phyloP scores from a whole-genome alignment of 164 flowering plant species.

The Stephania yunnanensis region DNA sequence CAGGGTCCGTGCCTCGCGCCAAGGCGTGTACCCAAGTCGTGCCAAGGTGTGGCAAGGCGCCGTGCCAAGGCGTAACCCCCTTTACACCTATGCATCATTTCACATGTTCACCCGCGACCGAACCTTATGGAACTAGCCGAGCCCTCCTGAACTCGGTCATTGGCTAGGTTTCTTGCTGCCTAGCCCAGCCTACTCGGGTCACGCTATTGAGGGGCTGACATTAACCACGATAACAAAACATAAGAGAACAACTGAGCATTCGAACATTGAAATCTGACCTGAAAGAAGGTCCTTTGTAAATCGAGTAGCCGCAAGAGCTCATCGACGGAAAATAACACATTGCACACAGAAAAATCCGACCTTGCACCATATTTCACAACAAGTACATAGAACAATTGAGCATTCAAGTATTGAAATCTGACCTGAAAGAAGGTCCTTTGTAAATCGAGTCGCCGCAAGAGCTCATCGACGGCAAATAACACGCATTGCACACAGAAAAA shows the following conservation, averaged over 20 bases:
- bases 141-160: too few species aligned
- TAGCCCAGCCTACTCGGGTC: too few species aligned
- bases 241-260: background rate
- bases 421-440: conserved; percentile 69
- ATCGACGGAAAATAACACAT: conserved; percentile 38
- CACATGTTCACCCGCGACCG: too few species aligned
- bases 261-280: conserved; percentile 30
- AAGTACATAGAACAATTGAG: background rate
- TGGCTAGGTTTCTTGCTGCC: too few species aligned
- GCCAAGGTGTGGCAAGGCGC: too few species aligned
- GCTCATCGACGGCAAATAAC: conserved; percentile 31
- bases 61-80: too few species aligned
- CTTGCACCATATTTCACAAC: background rate
- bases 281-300: conserved; percentile 61
- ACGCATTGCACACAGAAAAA: conserved; percentile 38
- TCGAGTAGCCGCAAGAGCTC: conserved; percentile 22
- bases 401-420: background rate
- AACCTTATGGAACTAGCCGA: too few species aligned
- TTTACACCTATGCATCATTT: too few species aligned
- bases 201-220: too few species aligned
- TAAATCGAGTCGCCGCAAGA: conserved; percentile 33
- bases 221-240: background rate
- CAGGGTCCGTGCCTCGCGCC: too few species aligned
- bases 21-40: too few species aligned
- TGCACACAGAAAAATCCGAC: conserved; percentile 34